Evolutionary conservation across 345 rosid species (phyloP).

Genomic region (Citrus glauca): DNA sequence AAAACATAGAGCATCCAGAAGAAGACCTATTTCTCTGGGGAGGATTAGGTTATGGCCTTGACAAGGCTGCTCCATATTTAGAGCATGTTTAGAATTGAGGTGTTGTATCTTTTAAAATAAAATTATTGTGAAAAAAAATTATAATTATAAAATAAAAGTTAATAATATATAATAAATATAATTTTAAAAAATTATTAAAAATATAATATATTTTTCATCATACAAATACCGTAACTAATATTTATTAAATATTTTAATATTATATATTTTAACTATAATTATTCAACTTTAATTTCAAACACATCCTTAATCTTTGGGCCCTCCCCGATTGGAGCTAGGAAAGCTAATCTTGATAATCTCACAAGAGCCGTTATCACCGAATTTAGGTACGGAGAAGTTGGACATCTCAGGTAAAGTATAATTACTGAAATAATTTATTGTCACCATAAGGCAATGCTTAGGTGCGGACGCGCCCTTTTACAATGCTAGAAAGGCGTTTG

Average conservation of each 20-base stretch:
- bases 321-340: not conserved
- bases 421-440: not conserved
- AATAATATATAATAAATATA: no score
- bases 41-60: not conserved
- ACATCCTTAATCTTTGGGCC: not conserved
- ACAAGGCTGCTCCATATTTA: not conserved
- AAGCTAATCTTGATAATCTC: not conserved
- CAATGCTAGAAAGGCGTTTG: no score
- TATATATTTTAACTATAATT: fast-evolving
- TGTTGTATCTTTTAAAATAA: no score
- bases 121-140: fast-evolving
- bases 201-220: no score
- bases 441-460: no score
- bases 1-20: not conserved
- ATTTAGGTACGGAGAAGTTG: not conserved
- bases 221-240: no score
- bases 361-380: not conserved
- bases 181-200: no score
- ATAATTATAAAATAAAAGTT: no score
- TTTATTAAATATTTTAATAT: fast-evolving
- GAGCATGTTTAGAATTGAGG: not conserved
- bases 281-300: no score
- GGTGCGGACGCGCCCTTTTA: no score
- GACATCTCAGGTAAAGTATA: not conserved
- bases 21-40: not conserved